Base-by-base conservation (phyloP, 2,329 filamentous ascomycete species). In the Alternaria infectoria region DNA sequence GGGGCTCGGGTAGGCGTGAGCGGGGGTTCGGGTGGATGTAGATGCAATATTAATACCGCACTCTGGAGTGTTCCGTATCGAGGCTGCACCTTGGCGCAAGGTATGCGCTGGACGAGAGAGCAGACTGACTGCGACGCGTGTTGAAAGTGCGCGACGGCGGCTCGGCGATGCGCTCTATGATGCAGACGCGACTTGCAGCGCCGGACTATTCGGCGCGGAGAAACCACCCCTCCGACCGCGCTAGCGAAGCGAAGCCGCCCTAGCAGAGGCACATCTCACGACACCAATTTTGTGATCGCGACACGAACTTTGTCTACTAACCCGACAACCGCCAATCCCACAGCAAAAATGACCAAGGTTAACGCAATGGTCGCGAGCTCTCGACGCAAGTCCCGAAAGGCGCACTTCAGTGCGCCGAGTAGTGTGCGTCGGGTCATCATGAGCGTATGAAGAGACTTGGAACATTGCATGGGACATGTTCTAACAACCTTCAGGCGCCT, bases 321-420 rank as follows among this genome's bases (percentile, higher is more conserved):
- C 73, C 69, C 75, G 73, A 72, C 80, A 75, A 73, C 64, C 66
- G 64, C 65, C 68, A 66, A 72, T 72, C 69, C 62, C 61, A 66
- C 79, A 79, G 75, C 76, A 87, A 88, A 83, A 83, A 92, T 92
- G 90, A 88, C 86, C 81, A 92, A 92, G 85, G 86, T 91, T 82
- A 90, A 87, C 86, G 82, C 65, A 64, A 65, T 65, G 61, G 61
- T 93, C 80, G 83, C 87, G 84, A 93, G 92, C 85, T 97, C 93
- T 82, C 90, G 95, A 86, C 91, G 95, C 87, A 99, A 99, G 93
- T 96, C 93, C 86, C 93, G 96, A 86, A 97, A 97, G 89, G 92
- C 93, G 83, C 95, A 99, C 89, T 99, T 97, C 90, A 87, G 88
- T 83, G 96, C 96, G 76, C 93, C 94, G 77, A 97, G 94, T 83